Conservation (phyloP, 2,329 filamentous ascomycete genomes). For the Chaetomiaceae sp. region DNA sequence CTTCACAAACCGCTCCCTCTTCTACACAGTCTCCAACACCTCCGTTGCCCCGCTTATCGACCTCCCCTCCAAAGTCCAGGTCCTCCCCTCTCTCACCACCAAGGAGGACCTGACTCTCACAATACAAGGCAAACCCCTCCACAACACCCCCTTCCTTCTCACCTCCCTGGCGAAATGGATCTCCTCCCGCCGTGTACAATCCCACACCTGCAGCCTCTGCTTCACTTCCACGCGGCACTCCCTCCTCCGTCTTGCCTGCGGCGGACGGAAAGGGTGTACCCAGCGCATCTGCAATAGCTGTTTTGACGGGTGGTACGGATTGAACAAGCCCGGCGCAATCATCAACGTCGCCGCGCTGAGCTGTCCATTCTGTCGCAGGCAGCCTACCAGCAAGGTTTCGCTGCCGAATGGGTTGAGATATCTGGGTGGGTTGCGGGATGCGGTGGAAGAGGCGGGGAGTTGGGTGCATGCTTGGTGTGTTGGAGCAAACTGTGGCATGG, state of each 20-base stretch:
- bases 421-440: constrained; percentile 36
- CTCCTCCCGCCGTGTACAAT: constrained; percentile 34
- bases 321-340: constrained; percentile 40
- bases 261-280: constrained; percentile 39
- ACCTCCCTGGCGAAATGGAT: constrained; percentile 37
- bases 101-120: constrained; percentile 25
- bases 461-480: constrained; percentile 49
- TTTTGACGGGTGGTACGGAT: constrained; percentile 41
- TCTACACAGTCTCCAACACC: constrained; percentile 32
- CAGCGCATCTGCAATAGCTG: constrained; percentile 42
- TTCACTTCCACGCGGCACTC: constrained; percentile 37
- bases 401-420: constrained; percentile 35
- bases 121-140: constrained; percentile 39
- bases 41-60: constrained; percentile 30
- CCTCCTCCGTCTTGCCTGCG: constrained; percentile 40
- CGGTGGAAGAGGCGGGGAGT: constrained; percentile 37
- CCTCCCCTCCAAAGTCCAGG: constrained; percentile 30
- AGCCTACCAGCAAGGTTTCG: constrained; percentile 35
- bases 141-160: constrained; percentile 36
- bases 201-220: constrained; percentile 43
- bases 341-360: constrained; percentile 46
- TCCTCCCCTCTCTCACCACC: constrained; percentile 9
- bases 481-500: constrained; percentile 36
- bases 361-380: constrained; percentile 48
- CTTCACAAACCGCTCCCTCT: constrained; percentile 40